Percentiles rank a stretch among this genome's conserved stretches.
Conservation (phyloP, 148 eudicot genomes). For the Hydrangea macrophylla region DNA sequence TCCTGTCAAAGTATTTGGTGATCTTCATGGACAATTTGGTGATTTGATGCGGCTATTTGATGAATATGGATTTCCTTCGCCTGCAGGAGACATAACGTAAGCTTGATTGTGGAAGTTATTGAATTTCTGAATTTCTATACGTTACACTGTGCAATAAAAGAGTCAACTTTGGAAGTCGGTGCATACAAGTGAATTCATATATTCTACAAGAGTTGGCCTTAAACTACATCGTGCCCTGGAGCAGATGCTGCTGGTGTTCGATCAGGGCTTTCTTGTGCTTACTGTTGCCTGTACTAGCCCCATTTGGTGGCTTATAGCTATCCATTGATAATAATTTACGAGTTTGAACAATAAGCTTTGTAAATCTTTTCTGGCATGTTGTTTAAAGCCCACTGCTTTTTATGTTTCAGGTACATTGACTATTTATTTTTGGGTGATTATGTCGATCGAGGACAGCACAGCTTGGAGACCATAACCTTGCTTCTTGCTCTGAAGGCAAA, state of each 20-base stretch:
- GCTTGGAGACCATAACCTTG: slow-evolving; percentile 94
- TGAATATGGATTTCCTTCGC: slow-evolving; percentile 97
- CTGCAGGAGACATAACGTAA: slow-evolving; percentile 98
- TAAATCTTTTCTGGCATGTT: slow-evolving; percentile 5
- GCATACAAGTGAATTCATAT: too few relatives aligned
- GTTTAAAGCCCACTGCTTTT: slow-evolving; percentile 1
- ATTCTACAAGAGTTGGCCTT: too few relatives aligned
- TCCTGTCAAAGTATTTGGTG: slow-evolving; percentile 96
- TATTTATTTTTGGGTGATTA: slow-evolving; percentile 93
- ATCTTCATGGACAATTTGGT: slow-evolving; percentile 98
- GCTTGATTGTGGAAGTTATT: slow-evolving; percentile 13
- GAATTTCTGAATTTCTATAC: not conserved
- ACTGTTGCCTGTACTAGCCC: not conserved
- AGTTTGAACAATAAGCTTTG: not conserved
- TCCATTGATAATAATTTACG: not conserved
- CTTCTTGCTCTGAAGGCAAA: slow-evolving; percentile 95
- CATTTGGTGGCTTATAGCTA: slow-evolving; percentile 1
- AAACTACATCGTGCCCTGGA: not conserved
- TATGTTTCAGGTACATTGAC: slow-evolving; percentile 77
- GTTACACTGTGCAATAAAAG: not conserved
- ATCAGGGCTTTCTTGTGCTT: not conserved
- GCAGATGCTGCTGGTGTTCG: not conserved
- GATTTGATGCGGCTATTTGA: slow-evolving; percentile 95
- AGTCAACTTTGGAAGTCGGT: not conserved
- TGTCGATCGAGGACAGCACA: slow-evolving; percentile 98